Evolutionary conservation across 441 rosid species (phyloP), one percentile per base, ranked within the genome.

Genomic region (Mallotus repandus): DNA sequence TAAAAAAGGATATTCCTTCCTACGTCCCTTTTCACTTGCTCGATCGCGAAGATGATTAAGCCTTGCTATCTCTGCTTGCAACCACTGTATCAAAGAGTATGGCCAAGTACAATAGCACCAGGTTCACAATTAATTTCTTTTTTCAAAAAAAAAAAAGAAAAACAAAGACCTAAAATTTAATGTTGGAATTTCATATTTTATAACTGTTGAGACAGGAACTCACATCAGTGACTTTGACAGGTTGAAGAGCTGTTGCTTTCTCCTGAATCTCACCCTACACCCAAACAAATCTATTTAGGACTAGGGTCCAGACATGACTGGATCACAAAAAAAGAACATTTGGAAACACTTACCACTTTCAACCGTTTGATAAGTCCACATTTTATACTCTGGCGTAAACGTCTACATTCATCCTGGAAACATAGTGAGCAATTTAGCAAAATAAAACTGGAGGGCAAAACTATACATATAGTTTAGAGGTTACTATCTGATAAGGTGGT

Each of bases 31-130:
- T 66, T 96, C 99, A 84, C 99, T 96, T 22, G 97, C 99, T 78
- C 99, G 98, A 86, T 96, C 99, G 71, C 97, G 92, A 65, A 93
- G 94, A n/a, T n/a, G n/a, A n/a, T n/a, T n/a, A n/a, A n/a, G n/a
- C n/a, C n/a, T n/a, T n/a, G n/a, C n/a, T n/a, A n/a, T n/a, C n/a
- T n/a, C n/a, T n/a, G n/a, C n/a, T n/a, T n/a, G n/a, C n/a, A n/a
- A n/a, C n/a, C n/a, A n/a, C n/a, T n/a, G n/a, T n/a, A n/a, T n/a
- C n/a, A n/a, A n/a, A n/a, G n/a, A n/a, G n/a, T n/a, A n/a, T n/a
- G n/a, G n/a, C n/a, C n/a, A n/a, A n/a, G n/a, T n/a, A n/a, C n/a
- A n/a, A n/a, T n/a, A n/a, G n/a, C n/a, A n/a, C n/a, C n/a, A n/a
- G n/a, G n/a, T n/a, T n/a, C n/a, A n/a, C n/a, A n/a, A n/a, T n/a